Evolutionary conservation across 1,284 basidiomycete species (phyloP).

Genomic region (Boletus coffeatus): DNA sequence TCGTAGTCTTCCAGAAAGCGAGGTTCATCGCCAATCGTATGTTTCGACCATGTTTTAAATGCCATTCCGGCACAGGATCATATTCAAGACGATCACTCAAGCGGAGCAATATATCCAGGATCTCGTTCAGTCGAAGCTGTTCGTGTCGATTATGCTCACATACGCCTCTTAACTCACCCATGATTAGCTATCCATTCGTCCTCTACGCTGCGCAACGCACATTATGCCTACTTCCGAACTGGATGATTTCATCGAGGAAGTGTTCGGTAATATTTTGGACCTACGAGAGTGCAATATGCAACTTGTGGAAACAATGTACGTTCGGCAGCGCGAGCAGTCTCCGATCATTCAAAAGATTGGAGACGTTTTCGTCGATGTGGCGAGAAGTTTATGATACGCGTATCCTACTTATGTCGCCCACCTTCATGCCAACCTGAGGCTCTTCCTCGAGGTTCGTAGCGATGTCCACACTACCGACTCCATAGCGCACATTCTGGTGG

Average conservation of each 20-base stretch:
- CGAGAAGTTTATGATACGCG: slow-evolving; percentile 55
- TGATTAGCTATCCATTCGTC: slow-evolving; percentile 69
- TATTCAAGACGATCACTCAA: slow-evolving; percentile 86
- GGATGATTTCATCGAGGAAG: slow-evolving; percentile 78
- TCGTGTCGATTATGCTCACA: slow-evolving; percentile 14
- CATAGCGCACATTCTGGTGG: slow-evolving; percentile 7
- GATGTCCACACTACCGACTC: background rate
- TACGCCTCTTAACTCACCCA: background rate
- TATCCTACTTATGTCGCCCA: slow-evolving; percentile 88
- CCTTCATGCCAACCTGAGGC: slow-evolving; percentile 77
- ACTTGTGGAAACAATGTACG: slow-evolving; percentile 80
- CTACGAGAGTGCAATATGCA: slow-evolving; percentile 78
- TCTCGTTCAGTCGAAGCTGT: slow-evolving; percentile 76
- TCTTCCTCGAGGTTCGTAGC: slow-evolving; percentile 76
- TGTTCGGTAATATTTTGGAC: slow-evolving; percentile 86
- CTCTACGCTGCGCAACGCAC: slow-evolving; percentile 65
- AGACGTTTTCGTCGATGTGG: slow-evolving; percentile 86
- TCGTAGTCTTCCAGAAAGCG: slow-evolving; percentile 62
- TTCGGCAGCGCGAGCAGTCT: slow-evolving; percentile 83
- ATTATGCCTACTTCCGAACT: slow-evolving; percentile 64
- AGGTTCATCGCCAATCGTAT: slow-evolving; percentile 82
- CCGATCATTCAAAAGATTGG: slow-evolving; percentile 85
- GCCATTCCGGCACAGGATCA: slow-evolving; percentile 50
- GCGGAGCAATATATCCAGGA: slow-evolving; percentile 92
- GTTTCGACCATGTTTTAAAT: slow-evolving; percentile 16